Percentiles rank a stretch among this genome's conserved stretches.
phyloP scores from a whole-genome alignment of 257 asterid species.

The Hygrophila difformis region DNA sequence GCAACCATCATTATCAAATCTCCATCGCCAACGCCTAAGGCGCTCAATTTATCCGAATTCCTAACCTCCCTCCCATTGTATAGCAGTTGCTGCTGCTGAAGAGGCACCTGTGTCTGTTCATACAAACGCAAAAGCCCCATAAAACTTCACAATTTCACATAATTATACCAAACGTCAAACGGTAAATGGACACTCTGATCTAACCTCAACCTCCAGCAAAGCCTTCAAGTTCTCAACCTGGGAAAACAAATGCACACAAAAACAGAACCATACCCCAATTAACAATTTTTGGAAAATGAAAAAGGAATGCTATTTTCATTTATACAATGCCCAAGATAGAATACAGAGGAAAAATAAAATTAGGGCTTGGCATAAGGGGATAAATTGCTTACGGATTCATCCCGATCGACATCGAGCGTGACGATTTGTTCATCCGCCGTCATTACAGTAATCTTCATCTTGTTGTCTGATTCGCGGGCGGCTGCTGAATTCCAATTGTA shows the following conservation, averaged over 20 bases:
- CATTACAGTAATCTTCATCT: conserved; percentile 93
- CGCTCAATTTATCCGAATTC: conserved; percentile 69
- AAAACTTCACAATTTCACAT: conserved; percentile 7
- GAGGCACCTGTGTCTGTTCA: conserved; percentile 68
- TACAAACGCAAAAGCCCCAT: conserved; percentile 15
- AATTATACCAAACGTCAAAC: background rate
- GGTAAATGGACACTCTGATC: conserved; percentile 6
- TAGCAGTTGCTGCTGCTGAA: conserved; percentile 83
- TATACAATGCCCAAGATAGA: background rate
- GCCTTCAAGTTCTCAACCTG: conserved; percentile 99
- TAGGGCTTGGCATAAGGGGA: conserved; percentile 3
- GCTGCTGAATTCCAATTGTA: no score
- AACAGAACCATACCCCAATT: conserved; percentile 1
- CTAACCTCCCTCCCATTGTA: conserved; percentile 74
- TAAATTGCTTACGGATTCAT: conserved; percentile 59
- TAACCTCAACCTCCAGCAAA: conserved; percentile 93
- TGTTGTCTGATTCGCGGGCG: no score
- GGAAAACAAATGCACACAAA: background rate
- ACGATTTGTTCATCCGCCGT: conserved; percentile 83
- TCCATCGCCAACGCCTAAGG: conserved; percentile 70
- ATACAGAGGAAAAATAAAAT: background rate
- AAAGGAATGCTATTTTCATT: background rate
- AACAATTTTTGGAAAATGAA: background rate
- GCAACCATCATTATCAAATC: conserved; percentile 91
- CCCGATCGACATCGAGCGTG: conserved; percentile 75